These are phyloP conservation scores for Pichia heedii DNA, from an alignment of 805 yeast genomes.

Conservation along the genomic window DNA sequence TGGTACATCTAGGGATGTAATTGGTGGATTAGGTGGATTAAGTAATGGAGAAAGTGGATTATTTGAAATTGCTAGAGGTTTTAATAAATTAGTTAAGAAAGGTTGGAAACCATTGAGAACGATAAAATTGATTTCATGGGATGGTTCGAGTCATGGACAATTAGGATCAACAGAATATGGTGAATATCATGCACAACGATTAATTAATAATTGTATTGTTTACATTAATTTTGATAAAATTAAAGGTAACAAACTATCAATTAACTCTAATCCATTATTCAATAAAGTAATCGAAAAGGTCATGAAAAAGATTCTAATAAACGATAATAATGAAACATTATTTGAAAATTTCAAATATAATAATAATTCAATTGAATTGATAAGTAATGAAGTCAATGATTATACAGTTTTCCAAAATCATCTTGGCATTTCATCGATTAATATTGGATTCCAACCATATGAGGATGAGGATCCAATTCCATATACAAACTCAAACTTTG, in stretches of 20 bases:
- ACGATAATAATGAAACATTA: slow-evolving; percentile 31
- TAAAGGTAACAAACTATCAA: slow-evolving; percentile 39
- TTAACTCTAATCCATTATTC: slow-evolving; percentile 51
- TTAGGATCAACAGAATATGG: slow-evolving; percentile 51
- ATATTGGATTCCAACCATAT: slow-evolving; percentile 34
- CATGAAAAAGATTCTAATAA: slow-evolving; percentile 36
- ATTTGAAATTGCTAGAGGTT: slow-evolving; percentile 45
- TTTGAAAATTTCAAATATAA: slow-evolving; percentile 38
- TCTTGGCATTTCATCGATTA: slow-evolving; percentile 57
- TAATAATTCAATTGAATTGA: slow-evolving; percentile 29
- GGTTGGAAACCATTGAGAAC: slow-evolving; percentile 40
- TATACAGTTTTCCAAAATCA: slow-evolving; percentile 54
- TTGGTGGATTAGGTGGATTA: slow-evolving; percentile 44
- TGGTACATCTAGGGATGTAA: slow-evolving; percentile 47
- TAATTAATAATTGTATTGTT: slow-evolving; percentile 37
- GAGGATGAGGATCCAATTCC: slow-evolving; percentile 39
- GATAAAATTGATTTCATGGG: slow-evolving; percentile 33
- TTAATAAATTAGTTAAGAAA: slow-evolving; percentile 32
- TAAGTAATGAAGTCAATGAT: slow-evolving; percentile 44
- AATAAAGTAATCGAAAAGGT: slow-evolving; percentile 35
- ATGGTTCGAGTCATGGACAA: slow-evolving; percentile 40
- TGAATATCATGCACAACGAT: slow-evolving; percentile 34
- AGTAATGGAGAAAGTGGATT: slow-evolving; percentile 41
- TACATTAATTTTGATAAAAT: slow-evolving; percentile 48
- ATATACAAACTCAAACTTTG: slow-evolving; percentile 51